Base-by-base conservation (phyloP, 495 filamentous ascomycete genomes). In the Penicillium nucicola region DNA sequence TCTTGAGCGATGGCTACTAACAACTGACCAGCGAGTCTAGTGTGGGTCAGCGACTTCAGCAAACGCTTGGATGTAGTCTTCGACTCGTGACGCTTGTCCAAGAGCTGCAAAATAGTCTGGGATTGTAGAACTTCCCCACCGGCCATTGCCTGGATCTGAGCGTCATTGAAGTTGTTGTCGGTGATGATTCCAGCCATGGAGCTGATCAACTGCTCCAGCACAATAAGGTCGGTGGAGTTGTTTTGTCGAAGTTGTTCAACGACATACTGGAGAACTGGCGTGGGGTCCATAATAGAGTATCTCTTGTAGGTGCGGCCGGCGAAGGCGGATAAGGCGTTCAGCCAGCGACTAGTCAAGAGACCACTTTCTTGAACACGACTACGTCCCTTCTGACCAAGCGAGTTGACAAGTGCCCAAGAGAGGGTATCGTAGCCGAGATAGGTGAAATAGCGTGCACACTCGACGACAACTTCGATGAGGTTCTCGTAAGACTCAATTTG, bases 401-500 rank as follows among this genome's bases (percentile, higher is more conserved):
- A 83, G 59, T 83, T 90, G 65, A 95, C 76, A n/a, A 95, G 76
- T 33, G 83, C 82, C 88, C 91, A 95, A 25, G 89, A 88, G 45
- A 97, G 77, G 34, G 97, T 87, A 64, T 99, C 95, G 61, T 96
- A 96, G 1, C 85, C 92, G 22, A 97, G 78, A 45, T 87, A 83
- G 1, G 92, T 95, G 60, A 97, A 96, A 58, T 96, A 96, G 55
- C 88, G 85, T 25, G 87, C 90, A 60, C 90, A 96, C 63, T 96
- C 89, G 23, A 97, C 90, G 42, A 99, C 87, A 8, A 87, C 86
- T 49, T 96, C 89, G 49, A 92, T 92, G 30, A 97, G 78, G 61
- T 97, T 97, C 60, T 86, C 87, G 65, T 97, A 97, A 0, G 84
- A 80, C 67, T 97, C 90, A 38, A 96, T 90, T 60, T 96, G 90